Evolutionary conservation across 306 rosid genomes (phyloP), one percentile per base, ranked within the genome.

Genomic region (Astragalus membranaceus): DNA sequence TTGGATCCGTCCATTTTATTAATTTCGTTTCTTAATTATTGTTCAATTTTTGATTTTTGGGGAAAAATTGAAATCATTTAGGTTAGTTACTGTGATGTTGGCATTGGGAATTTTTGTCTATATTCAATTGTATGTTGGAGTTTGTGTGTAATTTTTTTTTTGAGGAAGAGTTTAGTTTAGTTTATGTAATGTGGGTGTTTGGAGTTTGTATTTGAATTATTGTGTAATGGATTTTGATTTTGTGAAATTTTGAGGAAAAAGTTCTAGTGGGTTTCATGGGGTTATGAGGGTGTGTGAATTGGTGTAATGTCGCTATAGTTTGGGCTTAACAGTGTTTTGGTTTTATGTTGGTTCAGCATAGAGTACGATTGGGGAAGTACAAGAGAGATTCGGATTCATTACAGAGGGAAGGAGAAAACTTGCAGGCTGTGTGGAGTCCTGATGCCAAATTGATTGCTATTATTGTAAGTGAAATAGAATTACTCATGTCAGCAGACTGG

Each of bases 381-480:
- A 87, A 82, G 88, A 88, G 98, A 82, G 88, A 87, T 82, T 77
- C 95, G 1, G 85, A 81, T 81, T 94, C 98, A 3, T 62, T 94
- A 84, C 80, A 69, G 62, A 85, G 73, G 46, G 96, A 94, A 71
- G 98, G 98, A 72, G 98, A 94, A 83, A 88, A 94, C 81, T 13
- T 85, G 88, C 94, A 87, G 88, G 98, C 98, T 1, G 92, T 85
- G 76, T 90, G 97, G 98, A 94, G 98, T 71, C 96, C 96, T 52
- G 98, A 94, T 82, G 72, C 88, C 66, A 90, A 94, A 81, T 73
- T 94, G 75, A 84, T 94, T 3, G 96, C 96, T 52, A 73, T 94
- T 77, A 83, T 90, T 75, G 98, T 94, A 84, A 87, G 92, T 55
- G 43, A 16, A 68, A 61, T 47, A 54, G 56, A 43, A 61, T 72